Conservation (phyloP, 257 asterid species). For the Gentiana dahurica region DNA sequence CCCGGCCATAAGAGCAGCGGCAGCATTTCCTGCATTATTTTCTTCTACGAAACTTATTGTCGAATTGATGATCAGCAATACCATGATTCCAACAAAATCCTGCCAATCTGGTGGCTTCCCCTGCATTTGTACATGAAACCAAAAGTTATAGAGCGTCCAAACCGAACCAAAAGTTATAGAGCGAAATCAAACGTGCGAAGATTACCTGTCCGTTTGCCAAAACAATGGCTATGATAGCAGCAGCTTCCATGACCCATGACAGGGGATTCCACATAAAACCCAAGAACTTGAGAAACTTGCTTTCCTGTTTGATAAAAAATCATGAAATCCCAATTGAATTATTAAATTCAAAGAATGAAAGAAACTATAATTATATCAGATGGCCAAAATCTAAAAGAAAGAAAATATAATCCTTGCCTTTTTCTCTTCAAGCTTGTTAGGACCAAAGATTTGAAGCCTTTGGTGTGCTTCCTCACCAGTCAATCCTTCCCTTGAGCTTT, state of each 20-base stretch:
- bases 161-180: background rate
- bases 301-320: conserved; percentile 33
- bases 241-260: conserved; percentile 78
- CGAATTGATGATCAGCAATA: conserved; percentile 49
- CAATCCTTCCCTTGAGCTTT: conserved; percentile 63
- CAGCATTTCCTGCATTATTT: conserved; percentile 74
- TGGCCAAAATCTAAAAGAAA: background rate
- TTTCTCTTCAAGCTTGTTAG: conserved; percentile 86
- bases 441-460: conserved; percentile 69
- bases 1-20: conserved; percentile 70
- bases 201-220: conserved; percentile 54
- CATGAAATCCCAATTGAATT: background rate
- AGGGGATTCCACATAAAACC: conserved; percentile 83
- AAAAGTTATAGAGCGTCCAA: background rate
- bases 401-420: conserved; percentile 18
- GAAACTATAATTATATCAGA: background rate
- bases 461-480: conserved; percentile 38
- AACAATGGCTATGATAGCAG: conserved; percentile 63
- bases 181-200: background rate
- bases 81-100: conserved; percentile 48
- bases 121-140: conserved; percentile 10
- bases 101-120: conserved; percentile 40
- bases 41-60: conserved; percentile 64
- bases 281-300: conserved; percentile 48
- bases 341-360: background rate